A percentile compares a stretch with the other conserved stretches of the same genome.
These are phyloP conservation scores for Pseudopediastrum boryanum DNA, from an alignment of 139 green algal species.

Conservation along the genomic window DNA sequence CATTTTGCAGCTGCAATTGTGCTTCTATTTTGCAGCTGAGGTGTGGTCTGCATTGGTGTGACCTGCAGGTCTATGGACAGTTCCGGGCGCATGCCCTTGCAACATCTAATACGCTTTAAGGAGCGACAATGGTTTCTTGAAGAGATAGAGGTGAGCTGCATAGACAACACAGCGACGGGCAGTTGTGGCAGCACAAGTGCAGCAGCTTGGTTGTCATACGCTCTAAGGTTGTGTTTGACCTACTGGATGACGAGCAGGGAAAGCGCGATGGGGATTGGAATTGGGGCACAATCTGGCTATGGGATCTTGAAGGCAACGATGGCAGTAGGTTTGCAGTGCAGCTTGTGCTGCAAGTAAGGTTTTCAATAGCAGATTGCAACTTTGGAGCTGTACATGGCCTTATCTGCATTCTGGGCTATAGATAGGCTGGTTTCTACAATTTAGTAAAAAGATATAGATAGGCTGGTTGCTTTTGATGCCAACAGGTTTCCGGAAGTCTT, in stretches of 20 bases:
- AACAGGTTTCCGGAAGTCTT: not conserved
- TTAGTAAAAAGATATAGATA: not conserved
- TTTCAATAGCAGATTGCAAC: too few relatives aligned
- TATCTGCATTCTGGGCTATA: not conserved
- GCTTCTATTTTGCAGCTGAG: not conserved
- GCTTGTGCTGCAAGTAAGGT: too few relatives aligned
- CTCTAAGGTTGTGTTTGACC: too few relatives aligned
- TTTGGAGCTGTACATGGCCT: too few relatives aligned
- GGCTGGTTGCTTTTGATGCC: not conserved
- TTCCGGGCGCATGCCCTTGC: constrained; percentile 49
- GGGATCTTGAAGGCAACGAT: too few relatives aligned
- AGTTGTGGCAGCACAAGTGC: not conserved
- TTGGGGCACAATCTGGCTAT: too few relatives aligned
- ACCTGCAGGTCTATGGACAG: not conserved
- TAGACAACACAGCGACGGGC: not conserved
- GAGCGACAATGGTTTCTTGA: constrained; percentile 65
- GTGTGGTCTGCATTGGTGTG: not conserved
- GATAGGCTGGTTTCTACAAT: not conserved
- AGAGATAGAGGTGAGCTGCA: constrained; percentile 52
- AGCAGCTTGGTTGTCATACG: too few relatives aligned
- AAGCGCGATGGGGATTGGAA: too few relatives aligned
- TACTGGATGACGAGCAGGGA: too few relatives aligned
- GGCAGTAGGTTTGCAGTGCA: not conserved
- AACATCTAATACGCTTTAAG: constrained; percentile 60
- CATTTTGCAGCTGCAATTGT: not conserved